phyloP scores from a whole-genome alignment of 176 grass and related monocot species.

The Cenchrus purpureus region DNA sequence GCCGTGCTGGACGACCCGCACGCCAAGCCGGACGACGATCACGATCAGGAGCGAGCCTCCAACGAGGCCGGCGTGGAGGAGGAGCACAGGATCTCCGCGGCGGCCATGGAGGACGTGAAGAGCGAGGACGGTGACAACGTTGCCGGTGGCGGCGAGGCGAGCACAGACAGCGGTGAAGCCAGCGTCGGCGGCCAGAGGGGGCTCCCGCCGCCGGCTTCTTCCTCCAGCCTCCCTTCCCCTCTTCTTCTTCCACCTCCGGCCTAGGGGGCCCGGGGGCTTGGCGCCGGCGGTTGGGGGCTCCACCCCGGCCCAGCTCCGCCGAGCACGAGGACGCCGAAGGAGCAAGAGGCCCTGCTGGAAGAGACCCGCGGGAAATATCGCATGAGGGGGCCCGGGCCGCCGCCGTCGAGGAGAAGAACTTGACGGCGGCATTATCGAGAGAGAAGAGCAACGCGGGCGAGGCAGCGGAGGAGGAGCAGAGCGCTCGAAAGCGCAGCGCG shows the following conservation, averaged over 20 bases:
- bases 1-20: conserved; percentile 38
- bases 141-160: background rate
- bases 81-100: conserved; percentile 10
- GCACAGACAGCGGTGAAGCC: background rate
- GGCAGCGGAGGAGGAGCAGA: conserved; percentile 65
- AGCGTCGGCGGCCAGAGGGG: no score
- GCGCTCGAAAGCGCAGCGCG: no score
- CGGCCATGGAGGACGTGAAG: conserved; percentile 4
- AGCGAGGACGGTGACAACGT: background rate
- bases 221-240: no score
- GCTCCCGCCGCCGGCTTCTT: no score
- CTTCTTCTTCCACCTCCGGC: no score
- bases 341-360: conserved; percentile 11
- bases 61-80: background rate
- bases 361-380: conserved; percentile 35
- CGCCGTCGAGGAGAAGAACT: conserved; percentile 56
- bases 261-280: no score
- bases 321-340: conserved; percentile 13
- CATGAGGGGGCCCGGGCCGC: conserved; percentile 3
- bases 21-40: conserved; percentile 40
- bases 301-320: no score
- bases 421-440: conserved; percentile 65
- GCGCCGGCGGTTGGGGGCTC: no score
- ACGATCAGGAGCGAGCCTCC: background rate
- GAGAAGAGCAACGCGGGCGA: conserved; percentile 64